Base-by-base conservation (phyloP, 768 basidiomycete species). In the Sporobolomyces roseus region DNA sequence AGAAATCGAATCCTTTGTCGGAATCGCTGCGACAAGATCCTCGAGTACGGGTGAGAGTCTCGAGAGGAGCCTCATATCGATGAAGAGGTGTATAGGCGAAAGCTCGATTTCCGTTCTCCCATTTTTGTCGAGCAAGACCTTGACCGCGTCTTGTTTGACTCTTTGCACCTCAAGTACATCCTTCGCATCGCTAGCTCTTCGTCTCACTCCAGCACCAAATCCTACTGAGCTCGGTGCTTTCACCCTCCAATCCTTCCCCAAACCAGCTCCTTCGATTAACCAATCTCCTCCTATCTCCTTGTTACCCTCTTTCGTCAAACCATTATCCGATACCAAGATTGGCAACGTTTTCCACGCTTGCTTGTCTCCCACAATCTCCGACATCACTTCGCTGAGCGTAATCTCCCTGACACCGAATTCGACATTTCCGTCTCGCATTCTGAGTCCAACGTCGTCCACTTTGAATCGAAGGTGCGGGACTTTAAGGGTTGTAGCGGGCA, bases 41-140 rank as follows among this genome's bases (percentile, higher is more conserved):
- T 33, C 33, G 41, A 77, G 35, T 46, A 75, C 53, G 0, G 76
- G 77, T 1, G 75, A 71, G 9, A 79, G 62, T 4, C 78, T 73
- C 48, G 77, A 74, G 7, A 78, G 72, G 0, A 80, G 65, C 2
- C 76, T 75, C 4, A 79, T 70, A 46, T 80, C 79, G 41, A 76
- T 41, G 70, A 78, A 79, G 33, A 76, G 12, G 61, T 79, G 79
- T 3, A 80, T 19, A 1, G 78, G 75, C n/a, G 64, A 38, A 4
- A 72, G 50, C 6, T 14, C 0, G 46, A 68, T 17, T 3, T 25
- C 53, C 2, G 30, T 30, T 25, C 23, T 48, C 19, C 35, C 54
- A 14, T 46, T 33, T 23, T 35, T 45, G 16, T 2, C 12, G 21
- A 35, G 13, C 8, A 9, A n/a, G 5, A 25, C 21, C 6, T 3